Evolutionary conservation across 1,284 basidiomycete genomes (phyloP), one percentile per base, ranked within the genome.

Genomic region (Naganishia albida): DNA sequence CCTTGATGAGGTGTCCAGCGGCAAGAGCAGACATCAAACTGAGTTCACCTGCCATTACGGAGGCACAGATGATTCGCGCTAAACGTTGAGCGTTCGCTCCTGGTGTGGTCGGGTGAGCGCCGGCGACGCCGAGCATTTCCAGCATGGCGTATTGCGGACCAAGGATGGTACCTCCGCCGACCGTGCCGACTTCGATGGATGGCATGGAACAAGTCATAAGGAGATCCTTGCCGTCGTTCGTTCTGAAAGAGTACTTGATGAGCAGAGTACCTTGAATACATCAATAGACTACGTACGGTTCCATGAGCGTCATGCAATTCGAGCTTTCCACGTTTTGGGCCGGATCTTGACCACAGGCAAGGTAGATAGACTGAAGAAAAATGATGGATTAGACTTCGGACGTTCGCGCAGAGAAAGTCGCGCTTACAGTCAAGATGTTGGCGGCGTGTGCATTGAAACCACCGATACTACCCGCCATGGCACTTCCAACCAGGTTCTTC

Each of bases 391-490:
- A 53, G 51, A 20, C 7, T 54, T 39, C n/a, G 34, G 23, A 4
- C 25, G 18, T 20, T 7, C 28, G 50, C 23, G 4, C 15, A 18
- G 30, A 12, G 6, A 18, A 53, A 1, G 13, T 10, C 3, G 16
- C 6, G 76, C 77, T 67, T 67, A 80, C 81, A 1, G 96, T 98
- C 67, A 99, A 82, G 72, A 98, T 99, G 80, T 99, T 99, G 70
- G 93, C 90, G 6, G 95, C 94, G 80, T 99, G 96, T 6, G 96
- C 96, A 80, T 99, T 99, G 83, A 97, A 98, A 1, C 96, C 96
- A 65, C 96, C 96, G 62, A 99, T 86, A 25, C 87, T 88, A 16
- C 95, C 96, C 46, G 96, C 96, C 95, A 99, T 98, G 57, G 94
- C 93, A 72, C 90, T 93, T 10, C 96, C 96, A 64, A 99, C 85